Conservation (phyloP, 208 protist species). For the Crithidia expoeki region DNA sequence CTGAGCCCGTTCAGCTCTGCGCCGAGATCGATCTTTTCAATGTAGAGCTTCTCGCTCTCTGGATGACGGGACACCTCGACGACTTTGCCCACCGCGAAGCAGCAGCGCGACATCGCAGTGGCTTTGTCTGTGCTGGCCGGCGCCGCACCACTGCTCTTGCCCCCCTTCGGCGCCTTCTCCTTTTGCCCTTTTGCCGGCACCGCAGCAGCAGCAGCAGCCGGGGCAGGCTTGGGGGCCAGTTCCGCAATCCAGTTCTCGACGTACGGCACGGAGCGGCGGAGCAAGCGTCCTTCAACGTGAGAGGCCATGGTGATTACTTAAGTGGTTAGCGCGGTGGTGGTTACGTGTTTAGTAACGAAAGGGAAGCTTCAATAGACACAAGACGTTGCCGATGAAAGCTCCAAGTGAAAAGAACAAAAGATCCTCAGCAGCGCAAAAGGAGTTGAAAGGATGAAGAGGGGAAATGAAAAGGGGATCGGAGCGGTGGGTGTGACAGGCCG, state of each 20-base stretch:
- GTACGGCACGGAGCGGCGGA: constrained; percentile 76
- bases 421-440: constrained; percentile 1
- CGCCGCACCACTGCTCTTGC: constrained; percentile 21
- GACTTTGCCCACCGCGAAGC: constrained; percentile 89
- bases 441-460: background rate
- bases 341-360: no score
- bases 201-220: constrained; percentile 25
- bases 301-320: constrained; percentile 35
- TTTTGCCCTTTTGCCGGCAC: constrained; percentile 19
- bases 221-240: constrained; percentile 42
- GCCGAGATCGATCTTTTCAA: constrained; percentile 95
- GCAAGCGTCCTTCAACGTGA: constrained; percentile 72
- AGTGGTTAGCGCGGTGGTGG: no score
- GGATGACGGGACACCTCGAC: constrained; percentile 86
- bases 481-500: no score
- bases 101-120: constrained; percentile 84
- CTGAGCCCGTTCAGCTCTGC: constrained; percentile 70
- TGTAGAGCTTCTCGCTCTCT: constrained; percentile 89
- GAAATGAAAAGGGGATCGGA: background rate
- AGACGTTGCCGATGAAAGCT: no score
- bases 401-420: no score
- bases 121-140: constrained; percentile 27
- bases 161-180: constrained; percentile 24
- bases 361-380: no score
- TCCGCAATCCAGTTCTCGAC: constrained; percentile 81